Evolutionary conservation across 2,329 filamentous ascomycete species (phyloP).

Genomic region (Curvularia sp.): DNA sequence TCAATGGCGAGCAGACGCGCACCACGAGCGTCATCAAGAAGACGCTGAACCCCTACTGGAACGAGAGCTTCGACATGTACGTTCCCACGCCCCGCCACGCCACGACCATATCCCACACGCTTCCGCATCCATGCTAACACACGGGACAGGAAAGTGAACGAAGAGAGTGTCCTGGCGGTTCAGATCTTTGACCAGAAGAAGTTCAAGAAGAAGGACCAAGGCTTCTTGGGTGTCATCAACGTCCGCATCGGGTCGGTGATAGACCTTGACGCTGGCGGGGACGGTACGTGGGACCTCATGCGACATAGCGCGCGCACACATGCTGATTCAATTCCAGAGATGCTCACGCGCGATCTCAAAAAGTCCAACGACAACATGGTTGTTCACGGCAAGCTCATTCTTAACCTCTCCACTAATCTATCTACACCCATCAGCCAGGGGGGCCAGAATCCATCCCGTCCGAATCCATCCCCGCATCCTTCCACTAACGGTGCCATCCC

Average conservation of each 20-base stretch:
- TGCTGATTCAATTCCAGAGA: slow-evolving; percentile 65
- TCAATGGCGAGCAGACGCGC: slow-evolving; percentile 97
- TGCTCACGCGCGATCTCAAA: slow-evolving; percentile 96
- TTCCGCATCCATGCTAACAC: slow-evolving; percentile 34
- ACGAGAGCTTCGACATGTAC: slow-evolving; percentile 98
- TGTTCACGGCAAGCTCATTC: slow-evolving; percentile 95
- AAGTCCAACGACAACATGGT: slow-evolving; percentile 98
- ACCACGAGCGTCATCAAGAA: slow-evolving; percentile 98
- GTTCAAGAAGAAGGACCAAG: slow-evolving; percentile 99
- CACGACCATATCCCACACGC: slow-evolving; percentile 2
- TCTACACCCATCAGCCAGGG: slow-evolving; percentile 69
- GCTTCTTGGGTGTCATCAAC: slow-evolving; percentile 97
- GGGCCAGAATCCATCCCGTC: slow-evolving; percentile 47
- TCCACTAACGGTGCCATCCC: slow-evolving; percentile 49
- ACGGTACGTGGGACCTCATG: slow-evolving; percentile 70
- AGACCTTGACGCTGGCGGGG: slow-evolving; percentile 85
- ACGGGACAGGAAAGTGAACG: slow-evolving; percentile 77
- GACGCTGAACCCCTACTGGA: slow-evolving; percentile 99
- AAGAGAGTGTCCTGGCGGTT: slow-evolving; percentile 95
- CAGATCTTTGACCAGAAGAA: slow-evolving; percentile 99
- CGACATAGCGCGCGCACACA: slow-evolving; percentile 6
- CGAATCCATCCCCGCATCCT: slow-evolving; percentile 50
- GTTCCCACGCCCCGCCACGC: slow-evolving; percentile 41
- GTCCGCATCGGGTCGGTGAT: slow-evolving; percentile 94
- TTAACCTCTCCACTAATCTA: slow-evolving; percentile 94